Conservation (phyloP, 192 early-diverging fungal genomes). For the Backusella westeae region DNA sequence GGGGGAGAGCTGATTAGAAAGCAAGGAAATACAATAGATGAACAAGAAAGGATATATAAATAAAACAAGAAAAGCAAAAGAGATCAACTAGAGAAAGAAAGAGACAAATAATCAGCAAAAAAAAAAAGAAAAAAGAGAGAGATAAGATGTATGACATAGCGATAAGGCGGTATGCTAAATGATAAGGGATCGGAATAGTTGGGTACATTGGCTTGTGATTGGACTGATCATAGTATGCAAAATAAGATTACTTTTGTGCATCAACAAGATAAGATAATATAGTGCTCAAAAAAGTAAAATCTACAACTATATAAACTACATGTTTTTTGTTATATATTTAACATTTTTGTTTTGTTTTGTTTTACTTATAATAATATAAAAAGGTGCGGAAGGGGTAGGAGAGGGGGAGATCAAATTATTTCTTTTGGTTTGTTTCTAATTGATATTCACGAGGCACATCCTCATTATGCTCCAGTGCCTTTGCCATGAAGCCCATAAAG, state of each 20-base stretch:
- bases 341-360: neutral
- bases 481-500: conserved; percentile 86
- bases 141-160: conserved; percentile 2
- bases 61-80: neutral
- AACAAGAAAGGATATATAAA: neutral
- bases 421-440: conserved; percentile 19
- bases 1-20: neutral
- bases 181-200: conserved; percentile 2
- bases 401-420: neutral
- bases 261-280: neutral
- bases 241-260: neutral
- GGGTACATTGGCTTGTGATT: neutral
- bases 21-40: neutral
- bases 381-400: neutral
- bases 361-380: neutral
- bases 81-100: neutral
- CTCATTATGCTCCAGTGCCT: conserved; percentile 47
- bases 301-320: neutral
- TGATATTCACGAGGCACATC: conserved; percentile 34
- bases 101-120: neutral
- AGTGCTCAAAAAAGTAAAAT: neutral
- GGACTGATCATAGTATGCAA: neutral
- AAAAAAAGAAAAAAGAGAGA: neutral
- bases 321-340: neutral
- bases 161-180: conserved; percentile 13